Evolutionary conservation across 805 yeast species (phyloP).

Genomic region (Ogataea wickerhamii): DNA sequence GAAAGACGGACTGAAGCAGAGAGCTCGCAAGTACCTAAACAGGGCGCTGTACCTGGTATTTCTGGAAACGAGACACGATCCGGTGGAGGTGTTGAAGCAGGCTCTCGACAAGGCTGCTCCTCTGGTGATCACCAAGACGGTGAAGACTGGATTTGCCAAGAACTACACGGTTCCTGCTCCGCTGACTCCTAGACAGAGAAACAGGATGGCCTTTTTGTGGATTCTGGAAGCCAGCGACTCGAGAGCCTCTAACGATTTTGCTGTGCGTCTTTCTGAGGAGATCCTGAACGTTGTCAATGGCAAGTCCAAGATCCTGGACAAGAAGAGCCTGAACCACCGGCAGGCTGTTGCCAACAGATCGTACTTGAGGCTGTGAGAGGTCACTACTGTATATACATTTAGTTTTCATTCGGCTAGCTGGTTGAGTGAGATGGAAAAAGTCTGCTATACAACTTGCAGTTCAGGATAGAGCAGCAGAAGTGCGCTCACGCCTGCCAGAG

Average conservation of each 20-base stretch:
- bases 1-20: slow-evolving; percentile 86
- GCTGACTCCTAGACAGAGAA: slow-evolving; percentile 74
- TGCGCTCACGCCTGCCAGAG: slow-evolving; percentile 62
- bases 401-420: too few relatives aligned
- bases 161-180: slow-evolving; percentile 79
- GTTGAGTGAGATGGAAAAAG: too few relatives aligned
- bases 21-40: slow-evolving; percentile 68
- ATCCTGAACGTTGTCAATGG: slow-evolving; percentile 74
- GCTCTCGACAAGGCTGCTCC: slow-evolving; percentile 84
- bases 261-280: slow-evolving; percentile 91
- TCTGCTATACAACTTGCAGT: too few relatives aligned
- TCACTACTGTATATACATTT: slow-evolving; percentile 1
- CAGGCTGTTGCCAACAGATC: slow-evolving; percentile 87
- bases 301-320: slow-evolving; percentile 78
- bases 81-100: slow-evolving; percentile 68
- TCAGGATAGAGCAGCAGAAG: too few relatives aligned
- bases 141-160: slow-evolving; percentile 84
- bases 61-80: slow-evolving; percentile 71
- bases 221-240: slow-evolving; percentile 79
- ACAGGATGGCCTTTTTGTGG: slow-evolving; percentile 87
- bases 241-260: slow-evolving; percentile 73
- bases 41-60: slow-evolving; percentile 78
- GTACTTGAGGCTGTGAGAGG: slow-evolving; percentile 33
- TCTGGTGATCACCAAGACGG: slow-evolving; percentile 68
- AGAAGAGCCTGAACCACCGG: slow-evolving; percentile 78